A percentile compares a stretch with the other conserved stretches of the same genome.
These are phyloP conservation scores for Aspergillus oerlinghausenensis DNA, from an alignment of 2,329 filamentous ascomycete species.

Conservation along the genomic window DNA sequence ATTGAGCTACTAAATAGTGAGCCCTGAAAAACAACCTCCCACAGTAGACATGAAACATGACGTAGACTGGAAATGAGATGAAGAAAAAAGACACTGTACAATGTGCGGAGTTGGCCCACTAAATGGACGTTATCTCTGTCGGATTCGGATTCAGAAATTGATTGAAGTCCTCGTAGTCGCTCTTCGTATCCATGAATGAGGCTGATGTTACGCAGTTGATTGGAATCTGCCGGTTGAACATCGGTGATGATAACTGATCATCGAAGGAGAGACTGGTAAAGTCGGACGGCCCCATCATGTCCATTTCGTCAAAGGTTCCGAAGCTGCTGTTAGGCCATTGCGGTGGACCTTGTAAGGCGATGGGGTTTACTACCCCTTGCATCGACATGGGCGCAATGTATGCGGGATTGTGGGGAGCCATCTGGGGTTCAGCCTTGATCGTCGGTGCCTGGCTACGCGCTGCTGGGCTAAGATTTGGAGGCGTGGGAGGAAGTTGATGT, in stretches of 20 bases:
- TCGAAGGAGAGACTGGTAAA: conserved; percentile 31
- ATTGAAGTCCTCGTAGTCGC: conserved; percentile 37
- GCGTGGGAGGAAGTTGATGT: conserved; percentile 36
- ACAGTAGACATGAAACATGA: not conserved
- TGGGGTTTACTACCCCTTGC: conserved; percentile 34
- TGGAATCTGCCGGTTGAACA: conserved; percentile 33
- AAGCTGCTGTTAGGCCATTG: conserved; percentile 25
- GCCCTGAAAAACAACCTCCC: not conserved
- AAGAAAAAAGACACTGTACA: conserved; percentile 9
- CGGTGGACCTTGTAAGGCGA: conserved; percentile 30
- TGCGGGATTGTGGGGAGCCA: conserved; percentile 17
- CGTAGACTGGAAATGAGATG: not conserved
- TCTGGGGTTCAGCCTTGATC: conserved; percentile 26
- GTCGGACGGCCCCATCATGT: conserved; percentile 27
- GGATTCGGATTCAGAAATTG: conserved; percentile 38
- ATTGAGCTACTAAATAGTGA: not conserved
- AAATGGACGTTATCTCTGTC: conserved; percentile 36
- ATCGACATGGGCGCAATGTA: conserved; percentile 24
- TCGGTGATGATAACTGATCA: conserved; percentile 29
- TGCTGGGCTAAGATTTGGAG: conserved; percentile 37
- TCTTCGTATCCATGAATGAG: conserved; percentile 27
- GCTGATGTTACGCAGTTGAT: conserved; percentile 30
- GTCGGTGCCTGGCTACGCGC: conserved; percentile 21
- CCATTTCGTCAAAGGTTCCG: conserved; percentile 30
- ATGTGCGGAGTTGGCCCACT: not conserved